phyloP scores from a whole-genome alignment of 1,139 yeast genomes.

The Yamadazyma atmosphaerica region DNA sequence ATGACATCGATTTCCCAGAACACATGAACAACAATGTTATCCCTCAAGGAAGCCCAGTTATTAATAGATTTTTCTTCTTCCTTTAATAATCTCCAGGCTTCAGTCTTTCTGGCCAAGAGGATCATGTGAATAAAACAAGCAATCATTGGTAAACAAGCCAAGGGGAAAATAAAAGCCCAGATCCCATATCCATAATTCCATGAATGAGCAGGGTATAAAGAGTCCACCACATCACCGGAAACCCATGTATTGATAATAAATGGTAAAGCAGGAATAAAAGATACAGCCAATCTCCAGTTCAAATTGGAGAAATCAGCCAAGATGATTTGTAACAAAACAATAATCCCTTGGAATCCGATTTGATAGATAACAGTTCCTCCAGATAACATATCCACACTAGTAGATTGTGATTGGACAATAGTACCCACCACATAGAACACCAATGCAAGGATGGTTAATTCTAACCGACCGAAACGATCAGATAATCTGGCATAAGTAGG shows the following conservation, averaged over 20 bases:
- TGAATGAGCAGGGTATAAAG: constrained; percentile 25
- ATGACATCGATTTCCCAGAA: constrained; percentile 56
- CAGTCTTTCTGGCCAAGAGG: constrained; percentile 49
- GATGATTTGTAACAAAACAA: constrained; percentile 55
- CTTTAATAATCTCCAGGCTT: constrained; percentile 37
- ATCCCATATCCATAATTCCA: constrained; percentile 80
- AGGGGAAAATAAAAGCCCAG: constrained; percentile 78
- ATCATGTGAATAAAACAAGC: constrained; percentile 57
- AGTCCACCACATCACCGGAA: constrained; percentile 53
- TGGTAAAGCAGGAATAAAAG: constrained; percentile 68
- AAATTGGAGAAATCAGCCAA: constrained; percentile 66
- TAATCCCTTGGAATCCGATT: constrained; percentile 67
- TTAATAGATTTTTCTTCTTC: constrained; percentile 28
- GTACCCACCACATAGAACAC: constrained; percentile 70
- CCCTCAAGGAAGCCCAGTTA: constrained; percentile 18
- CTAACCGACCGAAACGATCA: constrained; percentile 70
- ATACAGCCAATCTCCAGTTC: constrained; percentile 67
- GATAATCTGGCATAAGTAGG: constrained; percentile 69
- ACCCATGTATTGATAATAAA: constrained; percentile 78
- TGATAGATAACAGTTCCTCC: constrained; percentile 75
- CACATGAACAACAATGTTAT: constrained; percentile 21
- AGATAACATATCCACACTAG: constrained; percentile 63
- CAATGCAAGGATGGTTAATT: constrained; percentile 52
- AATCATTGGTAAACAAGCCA: constrained; percentile 59
- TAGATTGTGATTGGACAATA: constrained; percentile 66